These are phyloP conservation scores for Pouteria glomerata DNA, from an alignment of 148 eudicot genomes.

Conservation along the genomic window DNA sequence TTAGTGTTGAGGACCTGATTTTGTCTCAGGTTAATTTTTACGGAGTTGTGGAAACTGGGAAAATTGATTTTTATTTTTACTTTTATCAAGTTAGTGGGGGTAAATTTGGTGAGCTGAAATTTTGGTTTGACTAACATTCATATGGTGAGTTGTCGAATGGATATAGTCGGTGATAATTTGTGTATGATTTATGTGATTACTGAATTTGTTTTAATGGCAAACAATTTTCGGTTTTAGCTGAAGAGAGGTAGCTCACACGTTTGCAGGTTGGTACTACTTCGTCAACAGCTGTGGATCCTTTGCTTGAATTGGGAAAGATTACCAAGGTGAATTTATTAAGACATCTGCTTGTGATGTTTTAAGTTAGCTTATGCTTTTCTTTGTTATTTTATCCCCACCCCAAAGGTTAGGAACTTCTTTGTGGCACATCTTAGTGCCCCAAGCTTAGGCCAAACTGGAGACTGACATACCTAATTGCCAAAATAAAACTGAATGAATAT, in stretches of 20 bases:
- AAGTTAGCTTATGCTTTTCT: neutral
- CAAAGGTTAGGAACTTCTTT: too few relatives aligned
- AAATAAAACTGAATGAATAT: neutral
- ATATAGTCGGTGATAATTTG: neutral
- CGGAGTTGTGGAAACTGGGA: neutral
- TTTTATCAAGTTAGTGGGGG: neutral
- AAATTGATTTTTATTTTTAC: too few relatives aligned
- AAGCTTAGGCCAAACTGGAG: neutral
- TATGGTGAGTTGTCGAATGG: neutral
- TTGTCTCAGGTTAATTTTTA: neutral
- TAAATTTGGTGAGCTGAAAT: neutral
- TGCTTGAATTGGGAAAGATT: slow-evolving; percentile 66
- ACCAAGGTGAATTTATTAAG: slow-evolving; percentile 45
- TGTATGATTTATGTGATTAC: neutral
- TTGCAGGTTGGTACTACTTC: slow-evolving; percentile 92
- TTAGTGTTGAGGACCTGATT: neutral
- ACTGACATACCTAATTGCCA: neutral
- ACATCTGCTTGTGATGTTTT: slow-evolving; percentile 8
- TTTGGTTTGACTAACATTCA: neutral
- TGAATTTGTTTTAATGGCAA: neutral
- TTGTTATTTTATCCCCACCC: neutral
- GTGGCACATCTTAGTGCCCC: too few relatives aligned
- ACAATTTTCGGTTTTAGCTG: neutral
- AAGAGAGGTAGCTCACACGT: neutral
- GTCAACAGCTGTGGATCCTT: slow-evolving; percentile 92